Base-by-base conservation (phyloP, 139 green algal species). In the Tetradesmus obliquus region DNA sequence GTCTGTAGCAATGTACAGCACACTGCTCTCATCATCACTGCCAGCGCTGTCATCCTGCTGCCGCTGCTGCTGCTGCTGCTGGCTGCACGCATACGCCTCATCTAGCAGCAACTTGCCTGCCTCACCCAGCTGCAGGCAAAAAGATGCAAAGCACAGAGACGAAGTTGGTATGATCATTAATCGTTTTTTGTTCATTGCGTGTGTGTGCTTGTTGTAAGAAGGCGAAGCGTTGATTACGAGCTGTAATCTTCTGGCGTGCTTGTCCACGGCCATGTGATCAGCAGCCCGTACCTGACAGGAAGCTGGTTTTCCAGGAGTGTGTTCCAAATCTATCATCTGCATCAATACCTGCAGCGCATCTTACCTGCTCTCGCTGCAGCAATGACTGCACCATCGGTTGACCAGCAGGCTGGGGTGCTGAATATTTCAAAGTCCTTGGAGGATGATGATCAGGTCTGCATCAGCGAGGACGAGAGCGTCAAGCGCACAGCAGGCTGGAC, bases 401-500 rank as follows among this genome's bases (percentile, higher is more conserved):
- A 71, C 19, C 60, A 71, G 60, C 60, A 71, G 3, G 60, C 9
- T 15, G 60, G 10, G 10, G 60, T 71, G 60, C 60, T 19, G 60
- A 12, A 71, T 13, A 19, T 71, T 13, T 71, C 60, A 8, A 80
- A 80, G 5, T 9, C 72, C 72, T 1, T 80, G 5, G 19, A 51
- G 15, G 45, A 32, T 32, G 72, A 51, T 51, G 72, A 1, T n/a
- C 5, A 32, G 4, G 22, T 51, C 19, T 45, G 12, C 4, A 80
- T 88, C 3, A 53, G 10, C 51, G 84, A 57, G 32, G 60, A 88
- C 32, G 58, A 79, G 24, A 80, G 60, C 15, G 20, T 88, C 24
- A 88, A 88, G 84, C 84, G 84, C 45, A 88, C 84, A 24, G 84
- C 58, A 60, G 55, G 5, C 24, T 88, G 84, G 84, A 54, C 7